phyloP scores from a whole-genome alignment of 192 early-diverging fungal species.

The Backusella luteola region DNA sequence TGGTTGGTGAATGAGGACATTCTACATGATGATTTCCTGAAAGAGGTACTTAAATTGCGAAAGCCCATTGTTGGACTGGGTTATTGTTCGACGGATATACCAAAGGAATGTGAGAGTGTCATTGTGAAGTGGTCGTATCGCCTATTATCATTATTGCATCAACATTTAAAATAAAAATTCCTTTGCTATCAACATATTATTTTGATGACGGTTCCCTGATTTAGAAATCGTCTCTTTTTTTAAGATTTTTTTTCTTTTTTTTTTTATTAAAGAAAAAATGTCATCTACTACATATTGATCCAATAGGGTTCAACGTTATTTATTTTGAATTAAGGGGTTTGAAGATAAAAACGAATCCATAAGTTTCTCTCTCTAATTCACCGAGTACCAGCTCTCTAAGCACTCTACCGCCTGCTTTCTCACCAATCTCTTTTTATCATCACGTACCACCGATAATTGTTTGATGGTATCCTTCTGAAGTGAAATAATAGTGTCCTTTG shows the following conservation, averaged over 20 bases:
- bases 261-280: too few species aligned
- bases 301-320: too few species aligned
- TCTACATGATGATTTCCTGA: neutral
- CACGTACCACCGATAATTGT: slow-evolving; percentile 63
- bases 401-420: slow-evolving; percentile 85
- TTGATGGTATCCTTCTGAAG: slow-evolving; percentile 60
- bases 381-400: slow-evolving; percentile 74
- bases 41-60: neutral
- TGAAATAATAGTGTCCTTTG: slow-evolving; percentile 58
- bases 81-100: neutral
- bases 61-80: neutral
- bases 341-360: too few species aligned
- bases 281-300: too few species aligned
- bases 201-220: neutral
- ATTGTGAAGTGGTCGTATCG: neutral
- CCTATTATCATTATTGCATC: neutral
- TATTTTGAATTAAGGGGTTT: too few species aligned
- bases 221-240: too few species aligned
- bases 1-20: neutral
- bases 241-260: too few species aligned
- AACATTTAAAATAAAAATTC: neutral
- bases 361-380: neutral
- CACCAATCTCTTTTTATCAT: slow-evolving; percentile 88
- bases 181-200: neutral
- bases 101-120: neutral